Percentiles rank a stretch among this genome's conserved stretches.
These are phyloP conservation scores for Gymnopus androsaceus DNA, from an alignment of 1,284 basidiomycete species.

Conservation along the genomic window DNA sequence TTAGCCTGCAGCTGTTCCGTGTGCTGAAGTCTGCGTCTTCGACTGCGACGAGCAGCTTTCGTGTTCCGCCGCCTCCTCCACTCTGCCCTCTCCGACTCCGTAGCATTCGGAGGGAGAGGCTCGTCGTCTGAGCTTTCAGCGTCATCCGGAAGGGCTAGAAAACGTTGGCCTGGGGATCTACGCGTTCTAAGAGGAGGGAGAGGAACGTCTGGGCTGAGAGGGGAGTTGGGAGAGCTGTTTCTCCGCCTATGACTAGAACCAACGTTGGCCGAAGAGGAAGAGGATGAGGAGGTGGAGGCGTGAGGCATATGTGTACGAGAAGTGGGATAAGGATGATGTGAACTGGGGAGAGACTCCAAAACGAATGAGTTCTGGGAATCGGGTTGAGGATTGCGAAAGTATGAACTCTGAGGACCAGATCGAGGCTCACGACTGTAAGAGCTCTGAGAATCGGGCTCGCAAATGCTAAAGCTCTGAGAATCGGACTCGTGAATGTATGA, in stretches of 20 bases:
- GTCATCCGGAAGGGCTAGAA: background rate
- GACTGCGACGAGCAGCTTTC: conserved; percentile 75
- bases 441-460: background rate
- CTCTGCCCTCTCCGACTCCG: conserved; percentile 71
- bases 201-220: background rate
- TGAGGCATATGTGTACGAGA: background rate
- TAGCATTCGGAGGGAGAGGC: conserved; percentile 39
- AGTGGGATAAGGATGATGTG: background rate
- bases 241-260: background rate
- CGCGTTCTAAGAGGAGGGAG: background rate
- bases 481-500: conserved; percentile 4
- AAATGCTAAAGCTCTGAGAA: background rate
- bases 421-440: no score
- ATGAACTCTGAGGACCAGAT: background rate
- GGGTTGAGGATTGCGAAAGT: background rate
- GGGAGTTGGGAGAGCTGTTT: background rate
- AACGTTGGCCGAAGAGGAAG: background rate
- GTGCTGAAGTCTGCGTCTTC: conserved; percentile 76
- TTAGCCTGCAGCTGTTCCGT: conserved; percentile 57
- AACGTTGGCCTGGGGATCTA: background rate
- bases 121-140: conserved; percentile 52
- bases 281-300: background rate
- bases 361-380: background rate
- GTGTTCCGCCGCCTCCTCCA: conserved; percentile 82
- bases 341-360: background rate